Evolutionary conservation across 2,329 filamentous ascomycete species (phyloP), one percentile per base, ranked within the genome.

Genomic region (Penicillium sp.): DNA sequence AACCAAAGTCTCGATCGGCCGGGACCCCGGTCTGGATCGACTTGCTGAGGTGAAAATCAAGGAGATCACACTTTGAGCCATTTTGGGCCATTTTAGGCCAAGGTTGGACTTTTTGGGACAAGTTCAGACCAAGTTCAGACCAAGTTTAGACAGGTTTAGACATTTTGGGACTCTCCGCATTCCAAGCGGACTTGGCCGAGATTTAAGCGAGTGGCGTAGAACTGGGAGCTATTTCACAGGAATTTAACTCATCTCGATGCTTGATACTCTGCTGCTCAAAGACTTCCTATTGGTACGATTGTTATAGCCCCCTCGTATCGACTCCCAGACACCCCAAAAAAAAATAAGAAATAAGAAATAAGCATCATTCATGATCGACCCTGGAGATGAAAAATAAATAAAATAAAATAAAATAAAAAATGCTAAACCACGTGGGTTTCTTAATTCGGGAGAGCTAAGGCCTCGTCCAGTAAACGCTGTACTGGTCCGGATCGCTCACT

Each of bases 401-500:
- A 21, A 21, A 8, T 17, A 19, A 21, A 21, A 1, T n/a, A 17
- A n/a, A 37, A 38, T 3, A 17, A 19, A 21, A 43, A 25, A 27
- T 15, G 7, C 13, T 27, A 40, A 63, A 57, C 31, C 48, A 57
- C 55, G 55, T 57, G 55, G 55, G 23, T 45, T 51, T 23, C 42
- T 56, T 56, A 50, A 38, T 48, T 50, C 10, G 37, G 51, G 6
- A 55, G 23, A 3, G 33, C 62, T 54, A 74, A 58, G 54, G 68
- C 68, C 62, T 73, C 66, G 48, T 73, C 72, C 6, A 77, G 67
- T 23, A 72, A 58, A 33, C 68, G 67, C 50, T 70, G 72, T 19
- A 78, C 68, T 48, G 69, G 65, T 31, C 67, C 71, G 50, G 77
- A 77, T 68, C 78, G 65, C 62, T 80, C 78, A 42, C 62, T 62